Base-by-base conservation (phyloP, 2,329 filamentous ascomycete genomes). In the Monosporascus ibericus region DNA sequence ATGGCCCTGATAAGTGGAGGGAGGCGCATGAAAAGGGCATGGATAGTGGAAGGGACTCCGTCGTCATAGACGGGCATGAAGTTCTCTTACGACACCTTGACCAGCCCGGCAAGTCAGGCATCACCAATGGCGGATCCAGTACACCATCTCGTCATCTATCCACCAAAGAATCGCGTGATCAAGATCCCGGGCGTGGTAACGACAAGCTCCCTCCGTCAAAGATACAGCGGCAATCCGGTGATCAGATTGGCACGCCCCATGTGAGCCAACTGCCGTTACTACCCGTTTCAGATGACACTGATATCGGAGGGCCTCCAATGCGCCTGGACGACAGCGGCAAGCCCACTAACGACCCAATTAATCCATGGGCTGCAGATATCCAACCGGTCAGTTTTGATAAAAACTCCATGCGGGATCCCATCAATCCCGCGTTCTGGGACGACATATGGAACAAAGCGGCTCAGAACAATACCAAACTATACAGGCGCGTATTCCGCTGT, bases 381-480 rank as follows among this genome's bases (percentile, higher is more conserved):
- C 81, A 82, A 53, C 81, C 79, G 20, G 89, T 90, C 0, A 74
- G 81, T 36, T 81, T 99, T 25, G 84, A 90, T 57, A 89, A 92
- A 61, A 88, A 97, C 67, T 97, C 92, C 71, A 99, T 99, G 91
- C 82, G 80, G 17, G 94, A 99, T 69, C 94, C 95, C 0, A 72
- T 99, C 40, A 85, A 86, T 53, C 80, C 90, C 50, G 75, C 79
- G 1, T 99, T 99, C 70, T 88, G 90, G 66, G 82, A 94, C 46
- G 88, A 95, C 56, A 85, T 90, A 2, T 99, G 95, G 95, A 85
- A 87, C 58, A 80, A 84, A 18, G 85, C 91, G 50, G 94, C 94
- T 1, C 85, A 88, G 57, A 97, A 97, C 74, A 99, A 99, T 68
- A 99, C 94, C 3, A 92, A 91, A 66, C 81, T 99, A 47, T 99